A percentile compares a stretch with the other conserved stretches of the same genome.
These are phyloP conservation scores for Speleostelium caveatum DNA, from an alignment of 78 protist species.

Conservation along the genomic window DNA sequence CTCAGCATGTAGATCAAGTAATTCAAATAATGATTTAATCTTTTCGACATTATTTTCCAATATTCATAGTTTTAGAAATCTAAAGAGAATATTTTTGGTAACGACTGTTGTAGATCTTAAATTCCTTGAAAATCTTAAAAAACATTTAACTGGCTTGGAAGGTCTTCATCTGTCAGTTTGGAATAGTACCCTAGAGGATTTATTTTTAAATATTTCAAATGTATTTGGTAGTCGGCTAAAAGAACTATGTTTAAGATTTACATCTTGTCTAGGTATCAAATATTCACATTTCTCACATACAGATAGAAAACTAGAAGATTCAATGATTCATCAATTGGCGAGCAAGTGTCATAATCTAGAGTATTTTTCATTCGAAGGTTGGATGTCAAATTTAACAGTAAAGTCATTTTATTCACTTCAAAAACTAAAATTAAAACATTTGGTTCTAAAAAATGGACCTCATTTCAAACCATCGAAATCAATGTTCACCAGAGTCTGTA, in stretches of 20 bases:
- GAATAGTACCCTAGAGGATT: constrained; percentile 5
- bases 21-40: background rate
- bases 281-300: constrained; percentile 64
- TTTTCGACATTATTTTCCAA: constrained; percentile 38
- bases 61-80: constrained; percentile 23
- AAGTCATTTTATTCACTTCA: background rate
- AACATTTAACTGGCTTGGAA: constrained; percentile 12
- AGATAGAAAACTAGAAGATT: constrained; percentile 45
- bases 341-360: constrained; percentile 24
- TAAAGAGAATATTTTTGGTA: constrained; percentile 42
- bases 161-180: constrained; percentile 73
- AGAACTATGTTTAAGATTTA: constrained; percentile 43
- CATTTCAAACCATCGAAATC: constrained; percentile 20
- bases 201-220: constrained; percentile 20
- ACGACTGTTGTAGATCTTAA: constrained; percentile 22
- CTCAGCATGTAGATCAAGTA: constrained; percentile 38
- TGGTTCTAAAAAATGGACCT: constrained; percentile 59
- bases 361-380: constrained; percentile 72
- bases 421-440: constrained; percentile 27
- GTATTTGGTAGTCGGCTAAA: constrained; percentile 21
- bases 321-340: constrained; percentile 37
- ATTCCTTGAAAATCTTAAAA: constrained; percentile 4
- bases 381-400: constrained; percentile 23
- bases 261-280: constrained; percentile 63
- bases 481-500: constrained; percentile 51